phyloP scores from a whole-genome alignment of 192 early-diverging fungal species.

The Coemansia sp. region DNA sequence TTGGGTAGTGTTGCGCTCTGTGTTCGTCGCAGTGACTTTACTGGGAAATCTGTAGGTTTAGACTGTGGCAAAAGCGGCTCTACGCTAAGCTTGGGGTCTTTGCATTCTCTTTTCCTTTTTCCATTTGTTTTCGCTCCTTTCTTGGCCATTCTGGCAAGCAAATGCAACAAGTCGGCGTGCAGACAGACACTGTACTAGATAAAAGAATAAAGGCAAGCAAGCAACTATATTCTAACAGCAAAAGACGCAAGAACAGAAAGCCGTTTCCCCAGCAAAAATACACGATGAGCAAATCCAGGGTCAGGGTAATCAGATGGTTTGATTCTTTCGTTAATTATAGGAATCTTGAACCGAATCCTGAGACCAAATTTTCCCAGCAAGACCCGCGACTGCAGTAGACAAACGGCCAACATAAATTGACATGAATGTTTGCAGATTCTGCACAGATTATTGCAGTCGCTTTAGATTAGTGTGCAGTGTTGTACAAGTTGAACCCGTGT shows the following conservation, averaged over 20 bases:
- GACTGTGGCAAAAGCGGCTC: background rate
- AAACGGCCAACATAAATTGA: background rate
- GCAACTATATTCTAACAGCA: background rate
- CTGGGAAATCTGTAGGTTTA: background rate
- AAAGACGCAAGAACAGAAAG: background rate
- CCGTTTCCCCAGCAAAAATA: background rate
- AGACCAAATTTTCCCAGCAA: background rate
- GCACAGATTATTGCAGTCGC: background rate
- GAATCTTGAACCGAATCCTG: background rate
- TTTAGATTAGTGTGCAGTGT: background rate
- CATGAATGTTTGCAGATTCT: background rate
- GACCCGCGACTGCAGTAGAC: background rate
- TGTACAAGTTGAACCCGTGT: too few relatives aligned
- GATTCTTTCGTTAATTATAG: background rate
- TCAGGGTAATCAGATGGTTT: background rate
- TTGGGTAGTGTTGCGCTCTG: conserved; percentile 20
- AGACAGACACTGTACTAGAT: background rate
- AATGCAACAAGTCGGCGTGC: background rate
- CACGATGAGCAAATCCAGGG: background rate
- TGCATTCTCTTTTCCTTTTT: background rate
- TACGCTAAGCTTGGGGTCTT: background rate
- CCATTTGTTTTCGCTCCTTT: background rate
- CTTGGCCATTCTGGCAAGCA: background rate
- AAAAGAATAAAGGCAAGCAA: background rate
- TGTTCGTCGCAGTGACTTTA: conserved; percentile 18